Evolutionary conservation across 768 basidiomycete species (phyloP).

Genomic region (Lentinula boryana): DNA sequence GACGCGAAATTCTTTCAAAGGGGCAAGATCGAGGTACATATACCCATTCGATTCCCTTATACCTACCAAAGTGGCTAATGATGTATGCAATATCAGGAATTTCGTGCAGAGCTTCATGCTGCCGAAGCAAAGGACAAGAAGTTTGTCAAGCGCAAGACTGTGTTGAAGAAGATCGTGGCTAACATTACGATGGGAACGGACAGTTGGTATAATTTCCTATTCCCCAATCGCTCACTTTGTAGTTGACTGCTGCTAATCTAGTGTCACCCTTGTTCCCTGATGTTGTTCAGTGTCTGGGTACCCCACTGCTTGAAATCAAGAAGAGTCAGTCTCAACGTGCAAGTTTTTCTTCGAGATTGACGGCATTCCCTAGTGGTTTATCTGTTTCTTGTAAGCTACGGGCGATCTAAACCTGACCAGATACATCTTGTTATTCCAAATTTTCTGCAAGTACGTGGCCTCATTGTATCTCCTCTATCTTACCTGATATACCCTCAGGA

Average conservation of each 20-base stretch:
- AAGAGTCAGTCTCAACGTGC: slow-evolving; percentile 65
- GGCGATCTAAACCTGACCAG: slow-evolving; percentile 88
- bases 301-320: slow-evolving; percentile 95
- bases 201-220: slow-evolving; percentile 56
- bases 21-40: slow-evolving; percentile 79
- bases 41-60: slow-evolving; percentile 9
- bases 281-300: slow-evolving; percentile 91
- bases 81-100: slow-evolving; percentile 49
- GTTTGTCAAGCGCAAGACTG: slow-evolving; percentile 86
- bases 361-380: slow-evolving; percentile 73
- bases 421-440: slow-evolving; percentile 88
- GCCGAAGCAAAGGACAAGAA: slow-evolving; percentile 97
- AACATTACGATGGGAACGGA: slow-evolving; percentile 99
- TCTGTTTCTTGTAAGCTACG: slow-evolving; percentile 96
- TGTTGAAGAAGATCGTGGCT: slow-evolving; percentile 95
- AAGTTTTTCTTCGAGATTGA: neutral
- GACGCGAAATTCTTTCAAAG: slow-evolving; percentile 91
- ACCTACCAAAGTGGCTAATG: neutral
- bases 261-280: slow-evolving; percentile 96
- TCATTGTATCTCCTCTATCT: neutral
- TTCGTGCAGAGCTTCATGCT: slow-evolving; percentile 85
- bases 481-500: slow-evolving; percentile 47
- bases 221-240: slow-evolving; percentile 11
- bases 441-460: slow-evolving; percentile 70
- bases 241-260: slow-evolving; percentile 25